phyloP scores from a whole-genome alignment of 2,329 filamentous ascomycete genomes.

The Aureobasidium leucospermi region DNA sequence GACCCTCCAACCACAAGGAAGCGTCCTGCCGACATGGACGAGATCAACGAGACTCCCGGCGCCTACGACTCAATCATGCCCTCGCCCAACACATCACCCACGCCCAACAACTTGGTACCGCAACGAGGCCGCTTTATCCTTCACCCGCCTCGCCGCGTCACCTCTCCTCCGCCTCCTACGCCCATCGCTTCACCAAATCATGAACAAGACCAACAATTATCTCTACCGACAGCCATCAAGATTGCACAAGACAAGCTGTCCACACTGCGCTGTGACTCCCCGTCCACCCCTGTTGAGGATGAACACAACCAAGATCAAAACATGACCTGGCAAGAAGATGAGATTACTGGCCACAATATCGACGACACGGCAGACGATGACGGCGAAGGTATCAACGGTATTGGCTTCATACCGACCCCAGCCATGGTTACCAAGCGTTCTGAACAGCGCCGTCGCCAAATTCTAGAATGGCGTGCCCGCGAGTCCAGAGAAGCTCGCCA shows the following conservation, averaged over 20 bases:
- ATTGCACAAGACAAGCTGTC: constrained; percentile 9
- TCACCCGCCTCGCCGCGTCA: constrained; percentile 5
- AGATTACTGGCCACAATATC: constrained; percentile 53
- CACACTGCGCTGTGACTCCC: not conserved
- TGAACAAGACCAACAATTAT: not conserved
- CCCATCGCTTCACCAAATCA: not conserved
- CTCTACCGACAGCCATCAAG: not conserved
- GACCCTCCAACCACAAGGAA: not conserved
- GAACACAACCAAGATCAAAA: constrained; percentile 17
- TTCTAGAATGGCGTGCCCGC: constrained; percentile 52
- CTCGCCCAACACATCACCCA: not conserved
- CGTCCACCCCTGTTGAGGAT: not conserved
- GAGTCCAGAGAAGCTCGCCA: constrained; percentile 54
- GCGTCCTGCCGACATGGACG: not conserved
- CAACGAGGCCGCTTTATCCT: not conserved
- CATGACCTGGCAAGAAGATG: constrained; percentile 51
- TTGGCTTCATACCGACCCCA: constrained; percentile 56
- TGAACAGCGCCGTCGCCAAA: constrained; percentile 50
- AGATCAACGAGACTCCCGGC: constrained; percentile 5
- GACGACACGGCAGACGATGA: constrained; percentile 48
- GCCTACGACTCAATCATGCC: not conserved
- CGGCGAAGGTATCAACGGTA: constrained; percentile 56
- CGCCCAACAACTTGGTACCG: not conserved
- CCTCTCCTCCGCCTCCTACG: constrained; percentile 5
- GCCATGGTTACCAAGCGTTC: constrained; percentile 50